Evolutionary conservation across 106 monocot species (phyloP), one percentile per base, ranked within the genome.

Genomic region (Posidonia australis): DNA sequence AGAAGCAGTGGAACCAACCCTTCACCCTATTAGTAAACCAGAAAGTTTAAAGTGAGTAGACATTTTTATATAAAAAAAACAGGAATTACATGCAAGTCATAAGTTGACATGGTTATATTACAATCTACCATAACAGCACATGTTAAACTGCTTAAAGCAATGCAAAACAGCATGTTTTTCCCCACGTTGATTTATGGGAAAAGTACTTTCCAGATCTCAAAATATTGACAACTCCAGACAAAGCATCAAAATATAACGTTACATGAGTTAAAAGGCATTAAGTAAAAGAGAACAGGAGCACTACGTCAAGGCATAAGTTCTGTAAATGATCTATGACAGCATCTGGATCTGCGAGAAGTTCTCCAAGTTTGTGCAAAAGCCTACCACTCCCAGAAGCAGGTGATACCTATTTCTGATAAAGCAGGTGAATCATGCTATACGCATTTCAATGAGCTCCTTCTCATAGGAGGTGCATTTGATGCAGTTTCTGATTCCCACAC

Each of bases 11-110:
- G 44, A 26, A 22, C 24, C 7, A 63, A 46, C 32, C 23, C 24
- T 16, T 18, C 45, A 63, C 17, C 46, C 63, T 63, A 43, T 63
- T 36, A 61, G 19, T 41, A 41, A 61, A 32, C 28, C 42, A 30
- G 14, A 58, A 18, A 53, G 52, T 20, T 53, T 52, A 13, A 52
- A 52, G n/a, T 52, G 52, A 52, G 0, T 0, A 48, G 44, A 44
- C 12, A 48, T 16, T 2, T 18, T 16, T 52, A 10, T 10, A 52
- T 21, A 9, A 52, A n/a, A 52, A 52, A 13, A n/a, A n/a, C n/a
- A n/a, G n/a, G n/a, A n/a, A n/a, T n/a, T n/a, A n/a, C n/a, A n/a
- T n/a, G n/a, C n/a, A n/a, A n/a, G n/a, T n/a, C n/a, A n/a, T n/a
- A n/a, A n/a, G 25, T 13, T 13, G 13, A 57, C 14, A 57, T 57